Evolutionary conservation across 129 eudicot species (phyloP), one percentile per base, ranked within the genome.

Genomic region (Flaveria trinervia): DNA sequence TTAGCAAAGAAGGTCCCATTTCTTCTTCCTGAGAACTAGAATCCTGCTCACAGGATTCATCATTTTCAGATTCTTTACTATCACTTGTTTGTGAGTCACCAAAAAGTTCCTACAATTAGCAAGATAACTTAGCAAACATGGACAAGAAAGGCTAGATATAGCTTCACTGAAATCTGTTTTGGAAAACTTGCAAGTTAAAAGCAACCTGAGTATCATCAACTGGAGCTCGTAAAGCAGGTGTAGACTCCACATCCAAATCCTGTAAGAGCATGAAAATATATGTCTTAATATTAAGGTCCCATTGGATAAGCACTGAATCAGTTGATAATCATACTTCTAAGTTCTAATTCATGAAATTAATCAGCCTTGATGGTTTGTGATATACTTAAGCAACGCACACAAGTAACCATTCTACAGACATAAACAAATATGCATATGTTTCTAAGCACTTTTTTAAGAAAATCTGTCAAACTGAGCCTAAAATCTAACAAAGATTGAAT

Each of bases 171-270:
- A 70, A 13, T 16, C 25, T 65, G 20, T 65, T 15, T 50, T 13
- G 59, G 52, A 57, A 43, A 66, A 61, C 14, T 36, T 46, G 16
- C 20, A 17, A 59, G 48, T 7, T 73, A 28, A 48, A 65, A 25
- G 18, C 50, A 84, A 93, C 98, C 98, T 93, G 89, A 23, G 96
- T 93, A 80, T 93, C 96, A 62, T 86, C 74, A 74, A 85, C 83
- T 54, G 95, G 92, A 66, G 92, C 75, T 56, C 96, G 90, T 72
- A 90, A 72, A 73, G 85, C 77, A 73, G 90, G 84, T 56, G 85
- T 83, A 56, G 88, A 33, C 75, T 83, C 85, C 80, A 82, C 92
- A 70, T 64, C 70, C 57, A 71, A 70, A 51, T 78, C 76, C 98
- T 93, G 82, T 70, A 81, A 23, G 14, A 77, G 20, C 64, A 56